Evolutionary conservation across 495 filamentous ascomycete genomes (phyloP), one percentile per base, ranked within the genome.

Genomic region (Aspergillus indologenus): DNA sequence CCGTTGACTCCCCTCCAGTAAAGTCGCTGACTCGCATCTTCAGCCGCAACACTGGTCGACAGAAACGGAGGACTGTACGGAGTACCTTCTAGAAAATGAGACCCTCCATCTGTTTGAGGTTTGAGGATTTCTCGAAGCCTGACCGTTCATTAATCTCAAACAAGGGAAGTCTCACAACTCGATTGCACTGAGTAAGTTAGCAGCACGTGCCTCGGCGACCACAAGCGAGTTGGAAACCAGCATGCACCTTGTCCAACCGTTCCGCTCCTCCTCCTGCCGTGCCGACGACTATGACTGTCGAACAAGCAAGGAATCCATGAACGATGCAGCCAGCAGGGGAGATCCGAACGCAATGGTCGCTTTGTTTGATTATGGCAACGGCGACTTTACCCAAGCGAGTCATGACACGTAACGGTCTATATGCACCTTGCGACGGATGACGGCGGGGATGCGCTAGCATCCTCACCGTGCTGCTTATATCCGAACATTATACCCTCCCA

Each of bases 351-450:
- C 8, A 40, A 29, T 47, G 23, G 22, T 17, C 44, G 44, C 54
- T 46, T 18, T 18, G 23, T 45, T 24, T 18, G 40, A 26, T 18
- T 17, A 24, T 56, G 22, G 20, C 31, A 29, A 48, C 61, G 59
- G 67, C 53, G 56, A 45, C 65, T 53, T 62, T 66, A 58, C 65
- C 68, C 53, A 69, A 66, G 55, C 58, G 20, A 58, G 70, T 49
- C 57, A 62, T 75, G 72, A 75, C 72, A 75, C 68, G 70, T 75
- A 75, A 73, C 70, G 72, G 72, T 63, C 54, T 58, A 31, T 50
- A 26, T 24, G 23, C 24, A 51, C 24, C 23, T 24, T 29, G 8
- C 11, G 48, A 26, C 48, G 17, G 48, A 40, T 40, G 34, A 29
- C 26, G 26, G 34, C 34, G 34, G 34, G 12, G 34, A 40, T 15